Evolutionary conservation across 306 rosid species (phyloP), one percentile per base, ranked within the genome.

Genomic region (Gynostemma pentaphyllum): DNA sequence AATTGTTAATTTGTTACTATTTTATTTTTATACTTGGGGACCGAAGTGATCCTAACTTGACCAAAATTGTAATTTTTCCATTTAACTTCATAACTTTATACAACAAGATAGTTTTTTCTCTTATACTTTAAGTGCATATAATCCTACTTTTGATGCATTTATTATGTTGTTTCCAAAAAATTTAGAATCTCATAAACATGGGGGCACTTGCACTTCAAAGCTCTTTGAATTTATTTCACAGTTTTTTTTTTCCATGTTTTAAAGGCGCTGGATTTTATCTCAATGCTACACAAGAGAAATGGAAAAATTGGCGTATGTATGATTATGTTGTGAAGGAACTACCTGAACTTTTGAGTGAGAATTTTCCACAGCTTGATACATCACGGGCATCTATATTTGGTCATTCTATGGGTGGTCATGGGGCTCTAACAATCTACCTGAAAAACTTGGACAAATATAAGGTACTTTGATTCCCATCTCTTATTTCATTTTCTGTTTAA

Each of bases 351-450:
- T 77, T 92, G 56, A 69, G 73, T 27, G 85, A 92, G 59, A 82
- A 79, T 55, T 88, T 92, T 67, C 85, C 92, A 1, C 80, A 83
- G 83, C 96, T 92, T 51, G 87, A 92, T 64, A 76, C 88, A 41
- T 83, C 82, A 12, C 81, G 76, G 48, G 98, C 96, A 30, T 91
- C 96, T 24, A 77, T 91, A 72, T 85, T 44, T 79, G 98, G 98
- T 49, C 98, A 91, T 70, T 91, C 98, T 55, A 91, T 91, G 98
- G 98, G 98, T 9, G 96, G 98, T 13, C 96, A 91, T 73, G 96
- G 98, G 67, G 96, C 98, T 76, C 63, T 91, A 34, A 88, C 92
- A 39, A 82, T 91, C 72, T 91, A 82, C 85, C 81, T 88, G 67
- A 91, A 75, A 76, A 91, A 91, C 70, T 67, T 74, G 61, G 89